Evolutionary conservation across 1,139 yeast genomes (phyloP).

Genomic region (Pichia sp.): DNA sequence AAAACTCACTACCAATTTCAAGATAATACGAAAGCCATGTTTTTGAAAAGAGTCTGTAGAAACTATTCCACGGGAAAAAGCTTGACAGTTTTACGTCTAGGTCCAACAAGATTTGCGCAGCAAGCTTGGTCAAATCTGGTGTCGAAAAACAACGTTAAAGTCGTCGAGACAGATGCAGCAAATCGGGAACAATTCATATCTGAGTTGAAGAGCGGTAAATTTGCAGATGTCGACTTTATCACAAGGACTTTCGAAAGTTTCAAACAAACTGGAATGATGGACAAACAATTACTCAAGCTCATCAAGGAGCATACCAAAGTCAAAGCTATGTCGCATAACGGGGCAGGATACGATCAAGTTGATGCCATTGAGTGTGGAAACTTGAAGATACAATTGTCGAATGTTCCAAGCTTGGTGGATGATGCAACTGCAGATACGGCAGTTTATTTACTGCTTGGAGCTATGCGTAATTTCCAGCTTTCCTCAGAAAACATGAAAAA

Average conservation of each 20-base stretch:
- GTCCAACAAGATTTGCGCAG: constrained; percentile 49
- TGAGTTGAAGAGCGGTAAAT: constrained; percentile 47
- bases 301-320: constrained; percentile 53
- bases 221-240: constrained; percentile 44
- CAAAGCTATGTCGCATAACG: constrained; percentile 67
- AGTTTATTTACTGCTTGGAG: constrained; percentile 58
- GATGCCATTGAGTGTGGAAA: constrained; percentile 52
- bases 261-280: constrained; percentile 64
- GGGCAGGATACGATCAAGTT: constrained; percentile 92
- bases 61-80: constrained; percentile 24
- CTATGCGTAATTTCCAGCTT: constrained; percentile 58
- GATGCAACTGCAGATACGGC: constrained; percentile 83
- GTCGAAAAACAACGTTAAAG: constrained; percentile 44
- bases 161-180: constrained; percentile 27
- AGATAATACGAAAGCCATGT: background rate
- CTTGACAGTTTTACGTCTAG: constrained; percentile 59
- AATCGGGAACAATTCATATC: constrained; percentile 48
- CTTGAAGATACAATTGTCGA: constrained; percentile 59
- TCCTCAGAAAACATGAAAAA: constrained; percentile 45
- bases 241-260: constrained; percentile 36
- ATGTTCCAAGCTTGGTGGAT: constrained; percentile 70
- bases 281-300: constrained; percentile 57
- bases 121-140: constrained; percentile 52
- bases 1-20: too few species aligned
- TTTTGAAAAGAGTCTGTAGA: constrained; percentile 1